Evolutionary conservation across 1,139 yeast species (phyloP), one percentile per base, ranked within the genome.

Genomic region (Geotrichum bryndzae): DNA sequence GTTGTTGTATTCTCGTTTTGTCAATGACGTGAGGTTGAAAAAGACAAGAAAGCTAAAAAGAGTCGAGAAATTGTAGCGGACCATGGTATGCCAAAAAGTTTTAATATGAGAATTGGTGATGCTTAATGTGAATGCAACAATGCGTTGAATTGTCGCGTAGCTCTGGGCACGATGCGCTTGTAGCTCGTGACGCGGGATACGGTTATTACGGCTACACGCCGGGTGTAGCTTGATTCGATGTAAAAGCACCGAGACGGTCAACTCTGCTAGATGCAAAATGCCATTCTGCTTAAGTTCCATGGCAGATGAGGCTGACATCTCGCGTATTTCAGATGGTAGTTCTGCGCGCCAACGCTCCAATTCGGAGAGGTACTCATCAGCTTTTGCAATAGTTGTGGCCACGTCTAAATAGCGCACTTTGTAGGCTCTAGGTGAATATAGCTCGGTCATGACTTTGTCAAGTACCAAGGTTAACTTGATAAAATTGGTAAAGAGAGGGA

Each of bases 71-170:
- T 68, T 67, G 11, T 72, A 68, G n/a, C 74, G 66, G 35, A 74
- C 68, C 29, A 72, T 66, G 4, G 75, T 66, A 46, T 72, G 69
- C 77, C 77, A 74, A 61, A 72, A 74, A 2, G 76, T 76, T 63
- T 72, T 74, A 50, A 73, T 61, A 61, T 74, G 76, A n/a, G 74
- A 66, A 58, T 74, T 76, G 15, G 74, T 68, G 58, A 74, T 72
- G 38, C 70, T 74, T n/a, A 71, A 63, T 1, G 75, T 72, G 63
- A 73, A 74, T 35, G 64, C 65, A 51, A 72, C 64, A 46, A 74
- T 70, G 7, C 70, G 58, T 50, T 71, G 72, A 13, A 74, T 72
- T 10, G 73, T 65, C 33, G 67, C 74, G 1, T 66, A 64, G 2
- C 75, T 75, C 50, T 66, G 66, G 3, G 64, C 68, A 23, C 76